Conservation (phyloP, 306 rosid genomes). For the Cucurbita argyrosperma region DNA sequence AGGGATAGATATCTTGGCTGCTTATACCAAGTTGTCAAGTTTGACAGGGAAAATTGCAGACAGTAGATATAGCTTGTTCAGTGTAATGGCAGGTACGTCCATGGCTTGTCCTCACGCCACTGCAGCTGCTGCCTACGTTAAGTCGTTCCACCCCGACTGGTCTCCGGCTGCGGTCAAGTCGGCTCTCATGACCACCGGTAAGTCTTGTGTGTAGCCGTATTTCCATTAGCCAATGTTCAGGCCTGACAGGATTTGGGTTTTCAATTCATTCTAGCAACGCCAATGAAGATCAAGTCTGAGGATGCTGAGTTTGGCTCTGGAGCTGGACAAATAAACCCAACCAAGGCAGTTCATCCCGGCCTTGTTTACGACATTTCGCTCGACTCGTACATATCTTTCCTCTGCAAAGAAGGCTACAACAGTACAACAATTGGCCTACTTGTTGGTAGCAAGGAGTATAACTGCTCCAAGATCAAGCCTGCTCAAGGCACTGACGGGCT, state of each 20-base stretch:
- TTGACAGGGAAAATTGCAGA: constrained; percentile 17
- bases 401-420: constrained; percentile 61
- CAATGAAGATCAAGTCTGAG: constrained; percentile 21
- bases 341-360: constrained; percentile 60
- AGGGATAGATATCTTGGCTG: constrained; percentile 72
- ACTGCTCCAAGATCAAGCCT: constrained; percentile 24
- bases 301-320: constrained; percentile 42
- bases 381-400: constrained; percentile 36
- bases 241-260: not conserved
- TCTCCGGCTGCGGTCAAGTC: constrained; percentile 87
- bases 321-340: constrained; percentile 66
- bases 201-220: not conserved
- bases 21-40: constrained; percentile 30
- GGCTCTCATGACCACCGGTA: constrained; percentile 90
- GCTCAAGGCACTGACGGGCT: constrained; percentile 55
- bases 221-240: not conserved
- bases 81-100: constrained; percentile 69
- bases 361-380: constrained; percentile 41
- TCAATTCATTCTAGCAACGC: constrained; percentile 34
- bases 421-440: constrained; percentile 31
- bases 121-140: constrained; percentile 69
- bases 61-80: constrained; percentile 31
- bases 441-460: constrained; percentile 19
- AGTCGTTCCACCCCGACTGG: constrained; percentile 85
- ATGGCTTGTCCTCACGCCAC: constrained; percentile 83